A percentile compares a stretch with the other conserved stretches of the same genome.
Conservation (phyloP, 23 red algal genomes). For the Porphyridium purpureum region DNA sequence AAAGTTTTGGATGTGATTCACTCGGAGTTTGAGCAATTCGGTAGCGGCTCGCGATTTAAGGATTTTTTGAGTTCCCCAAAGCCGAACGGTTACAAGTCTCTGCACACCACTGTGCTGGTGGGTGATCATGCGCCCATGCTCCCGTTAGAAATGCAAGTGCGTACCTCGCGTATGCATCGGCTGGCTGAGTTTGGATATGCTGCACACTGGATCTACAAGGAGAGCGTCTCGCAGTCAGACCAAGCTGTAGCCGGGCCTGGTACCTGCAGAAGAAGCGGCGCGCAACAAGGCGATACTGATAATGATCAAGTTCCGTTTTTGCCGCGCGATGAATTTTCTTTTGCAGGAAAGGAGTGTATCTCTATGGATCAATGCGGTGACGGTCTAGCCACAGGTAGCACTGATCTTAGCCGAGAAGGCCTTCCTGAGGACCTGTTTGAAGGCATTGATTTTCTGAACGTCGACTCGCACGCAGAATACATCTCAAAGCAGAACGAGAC, state of each 20-base stretch:
- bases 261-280: background rate
- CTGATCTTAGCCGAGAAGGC: no score
- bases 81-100: slow-evolving; percentile 63
- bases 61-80: slow-evolving; percentile 66
- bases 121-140: slow-evolving; percentile 8
- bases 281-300: no score
- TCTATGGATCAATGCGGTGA: no score
- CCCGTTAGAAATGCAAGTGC: slow-evolving; percentile 80
- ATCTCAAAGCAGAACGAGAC: no score
- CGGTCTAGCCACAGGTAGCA: no score
- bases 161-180: slow-evolving; percentile 66
- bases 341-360: no score
- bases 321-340: no score
- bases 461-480: no score
- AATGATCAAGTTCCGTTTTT: no score
- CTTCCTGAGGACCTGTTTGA: no score
- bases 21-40: slow-evolving; percentile 9
- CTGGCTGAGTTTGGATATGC: slow-evolving; percentile 72
- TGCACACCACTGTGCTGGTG: slow-evolving; percentile 54
- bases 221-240: background rate
- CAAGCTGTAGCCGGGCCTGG: background rate
- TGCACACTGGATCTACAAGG: slow-evolving; percentile 91
- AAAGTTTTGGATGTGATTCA: slow-evolving; percentile 27
- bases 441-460: no score
- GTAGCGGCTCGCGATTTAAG: slow-evolving; percentile 23